Base-by-base conservation (phyloP, 441 rosid species). In the Erodium moschatum region DNA sequence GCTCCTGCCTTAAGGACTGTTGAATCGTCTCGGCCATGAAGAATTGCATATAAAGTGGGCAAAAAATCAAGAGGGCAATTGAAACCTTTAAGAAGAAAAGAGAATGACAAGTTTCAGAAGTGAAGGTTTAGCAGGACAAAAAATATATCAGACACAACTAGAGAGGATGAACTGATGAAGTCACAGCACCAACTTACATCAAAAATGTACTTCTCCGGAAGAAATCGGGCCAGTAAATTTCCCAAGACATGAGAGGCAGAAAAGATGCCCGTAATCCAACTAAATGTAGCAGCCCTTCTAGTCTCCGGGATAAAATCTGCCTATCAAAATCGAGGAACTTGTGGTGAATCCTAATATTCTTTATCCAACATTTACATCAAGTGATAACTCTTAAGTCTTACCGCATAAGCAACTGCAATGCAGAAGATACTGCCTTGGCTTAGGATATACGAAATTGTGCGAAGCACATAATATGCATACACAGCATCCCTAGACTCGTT, bases 401-500 rank as follows among this genome's bases (percentile, higher is more conserved):
- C 89, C 69, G 80, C 86, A 73, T 85, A 85, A 62, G 87, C 85
- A 73, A 85, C 81, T 1, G 85, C 73, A 65, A 85, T 80, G 80
- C 89, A 83, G 81, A 81, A 83, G 71, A 85, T 83, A 75, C 87
- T 85, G 68, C 89, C 89, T 74, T 85, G 89, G 73, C 85, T 81
- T 70, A 83, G 63, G 72, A 83, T 85, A 77, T 65, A 80, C 11
- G 89, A 81, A 69, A 85, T 68, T 3, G 89, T 85, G 24, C 89
- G 84, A 33, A 83, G 77, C 64, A 72, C 85, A 75, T 83, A 85
- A 79, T 83, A 83, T 3, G 80, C 81, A 11, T 85, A 85, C n/a
- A 85, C 89, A 71, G 74, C 72, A 48, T 42, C 87, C 42, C 60
- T 76, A 1, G 85, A 74, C 71, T 80, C 82, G 27, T 72, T 79